Evolutionary conservation across 2,329 filamentous ascomycete genomes (phyloP), one percentile per base, ranked within the genome.

Genomic region (Chalaropsis ovoidea): DNA sequence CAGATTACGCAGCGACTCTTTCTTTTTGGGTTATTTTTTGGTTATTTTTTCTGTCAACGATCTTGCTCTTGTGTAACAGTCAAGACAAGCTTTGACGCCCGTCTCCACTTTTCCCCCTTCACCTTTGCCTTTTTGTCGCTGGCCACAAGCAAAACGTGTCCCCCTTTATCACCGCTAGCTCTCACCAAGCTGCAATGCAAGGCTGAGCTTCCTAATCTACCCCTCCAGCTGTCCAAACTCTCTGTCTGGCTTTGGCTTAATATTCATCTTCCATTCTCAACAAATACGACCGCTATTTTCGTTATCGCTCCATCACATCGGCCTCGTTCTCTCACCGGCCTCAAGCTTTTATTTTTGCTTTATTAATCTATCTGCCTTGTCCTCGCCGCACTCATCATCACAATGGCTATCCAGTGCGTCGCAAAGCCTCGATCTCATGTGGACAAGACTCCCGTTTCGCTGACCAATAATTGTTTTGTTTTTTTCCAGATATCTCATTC

Each of bases 401-500:
- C 69, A 68, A 79, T 79, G 77, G 77, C 77, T 67, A 78, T 79
- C 69, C 77, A 78, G 77, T 79, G 73, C 56, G 66, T 62, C 27
- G 41, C 42, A 61, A 62, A 42, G 43, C 27, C 39, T 43, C 19
- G 52, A 65, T 31, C 31, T 17, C 24, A 11, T 17, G 10, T 17
- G 27, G 19, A 22, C 19, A 22, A 35, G 27, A 56, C 15, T 31
- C 24, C 61, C 8, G 17, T 39, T 58, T 35, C 27, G 24, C 60
- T 66, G 52, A 66, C 65, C 24, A 31, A n/a, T 5, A 15, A 35
- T 56, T 56, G n/a, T 52, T 52, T 13, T 52, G 11, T 13, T 24
- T 52, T 24, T 52, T 67, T 64, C 68, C 73, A 97, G 94, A 81
- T 99, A 99, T 76, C 81, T 99, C 72, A 97, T 99, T 76, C 85